A percentile compares a stretch with the other conserved stretches of the same genome.
phyloP scores from a whole-genome alignment of 2,329 filamentous ascomycete species.

The Fusarium subglutinans region DNA sequence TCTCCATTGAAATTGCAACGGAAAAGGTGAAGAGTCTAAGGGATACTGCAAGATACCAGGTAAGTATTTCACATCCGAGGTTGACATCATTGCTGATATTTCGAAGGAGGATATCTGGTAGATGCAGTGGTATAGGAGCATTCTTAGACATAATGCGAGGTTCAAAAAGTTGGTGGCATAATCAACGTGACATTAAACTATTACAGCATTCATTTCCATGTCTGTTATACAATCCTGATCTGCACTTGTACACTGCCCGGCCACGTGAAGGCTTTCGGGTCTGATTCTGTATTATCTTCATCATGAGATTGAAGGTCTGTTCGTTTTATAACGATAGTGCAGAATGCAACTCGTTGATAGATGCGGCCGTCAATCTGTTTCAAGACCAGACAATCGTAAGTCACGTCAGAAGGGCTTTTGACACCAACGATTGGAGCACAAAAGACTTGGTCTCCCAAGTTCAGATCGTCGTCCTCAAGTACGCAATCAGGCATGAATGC shows the following conservation, averaged over 20 bases:
- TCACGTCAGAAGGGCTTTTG: too few relatives aligned
- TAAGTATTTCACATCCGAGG: not conserved
- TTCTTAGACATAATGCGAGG: accelerated
- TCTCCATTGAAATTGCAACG: accelerated
- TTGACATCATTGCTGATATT: not conserved
- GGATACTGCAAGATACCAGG: not conserved
- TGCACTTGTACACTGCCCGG: not conserved
- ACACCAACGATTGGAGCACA: not conserved
- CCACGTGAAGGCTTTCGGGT: too few relatives aligned
- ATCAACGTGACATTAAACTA: not conserved
- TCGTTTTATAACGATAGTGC: accelerated
- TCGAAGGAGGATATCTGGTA: constrained; percentile 1
- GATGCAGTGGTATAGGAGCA: accelerated
- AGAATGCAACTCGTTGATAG: not conserved
- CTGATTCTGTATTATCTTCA: accelerated
- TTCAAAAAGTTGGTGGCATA: accelerated
- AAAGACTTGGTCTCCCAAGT: not conserved
- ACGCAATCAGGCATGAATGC: not conserved
- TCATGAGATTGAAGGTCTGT: accelerated
- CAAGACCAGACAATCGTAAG: not conserved
- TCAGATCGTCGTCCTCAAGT: not conserved
- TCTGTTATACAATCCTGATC: not conserved
- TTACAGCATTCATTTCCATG: accelerated
- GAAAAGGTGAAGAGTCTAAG: not conserved
- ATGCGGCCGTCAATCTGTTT: not conserved